Base-by-base conservation (phyloP, 2,329 filamentous ascomycete genomes). In the Monilinia laxa region DNA sequence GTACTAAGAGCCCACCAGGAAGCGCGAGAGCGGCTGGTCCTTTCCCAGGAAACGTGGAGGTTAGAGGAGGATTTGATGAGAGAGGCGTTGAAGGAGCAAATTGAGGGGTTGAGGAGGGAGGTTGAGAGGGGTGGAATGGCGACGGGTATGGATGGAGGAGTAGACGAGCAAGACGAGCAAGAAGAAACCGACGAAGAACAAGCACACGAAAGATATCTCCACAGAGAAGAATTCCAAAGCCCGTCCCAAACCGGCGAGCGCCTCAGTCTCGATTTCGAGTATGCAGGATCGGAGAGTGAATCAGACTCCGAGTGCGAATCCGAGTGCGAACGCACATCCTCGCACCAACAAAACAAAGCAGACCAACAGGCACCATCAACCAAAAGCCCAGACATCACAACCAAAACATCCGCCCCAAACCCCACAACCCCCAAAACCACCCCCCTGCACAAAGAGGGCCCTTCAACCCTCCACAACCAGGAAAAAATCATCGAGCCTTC, bases 231-330 rank as follows among this genome's bases (percentile, higher is more conserved):
- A 35, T 49, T 35, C 7, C 51, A 35, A 12, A n/a, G 20, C 11
- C n/a, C 45, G 3, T 28, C 28, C 10, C 4, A 60, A 35, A 28
- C 45, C 3, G 57, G 57, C 4, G 57, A 60, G 16, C 28, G 57
- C 16, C 16, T 60, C 20, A 16, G 57, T 38, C 28, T 60, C 10
- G 57, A 60, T 2, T 60, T 60, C n/a, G 57, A 60, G 9, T 60
- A 49, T 18, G 31, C n/a, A 2, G 57, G 45, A 2, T 60, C 57
- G 0, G 57, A 28, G 3, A 60, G 57, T 35, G 57, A 59, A 25
- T 14, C n/a, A n/a, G n/a, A n/a, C n/a, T n/a, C 38, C 11, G 23
- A 35, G 0, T 28, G 3, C 28, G 57, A 49, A 18, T 59, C 57
- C 4, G 42, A 16, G 4, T 28, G 3, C 28, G 28, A 28, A 2